Evolutionary conservation across 768 basidiomycete genomes (phyloP).

Genomic region (Asterophora parasitica): DNA sequence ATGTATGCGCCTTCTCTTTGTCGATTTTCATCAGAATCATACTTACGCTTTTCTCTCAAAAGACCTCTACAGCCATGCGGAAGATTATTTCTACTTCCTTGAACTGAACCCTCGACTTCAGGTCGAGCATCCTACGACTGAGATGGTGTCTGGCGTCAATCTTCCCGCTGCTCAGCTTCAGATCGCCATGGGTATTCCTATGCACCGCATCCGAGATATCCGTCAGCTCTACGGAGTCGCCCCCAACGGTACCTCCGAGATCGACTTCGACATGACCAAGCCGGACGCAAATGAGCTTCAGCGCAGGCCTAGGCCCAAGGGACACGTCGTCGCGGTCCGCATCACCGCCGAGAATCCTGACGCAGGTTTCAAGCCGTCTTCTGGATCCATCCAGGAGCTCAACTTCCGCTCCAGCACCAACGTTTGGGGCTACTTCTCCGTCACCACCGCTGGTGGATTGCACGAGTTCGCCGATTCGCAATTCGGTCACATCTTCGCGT

Average conservation of each 20-base stretch:
- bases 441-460: constrained; percentile 89
- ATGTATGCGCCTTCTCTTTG: constrained; percentile 48
- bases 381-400: constrained; percentile 93
- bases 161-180: constrained; percentile 96
- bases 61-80: constrained; percentile 94
- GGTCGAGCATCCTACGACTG: constrained; percentile 99
- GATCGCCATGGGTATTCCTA: constrained; percentile 95
- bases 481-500: constrained; percentile 98
- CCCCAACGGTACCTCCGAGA: constrained; percentile 83
- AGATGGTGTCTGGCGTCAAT: constrained; percentile 99
- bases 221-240: constrained; percentile 93
- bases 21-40: constrained; percentile 1
- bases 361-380: constrained; percentile 98
- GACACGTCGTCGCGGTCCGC: constrained; percentile 97
- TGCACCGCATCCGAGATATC: constrained; percentile 94
- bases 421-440: constrained; percentile 99
- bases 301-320: constrained; percentile 94
- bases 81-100: constrained; percentile 95
- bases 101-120: constrained; percentile 99
- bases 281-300: constrained; percentile 86
- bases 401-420: constrained; percentile 99
- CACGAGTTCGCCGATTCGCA: constrained; percentile 99
- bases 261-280: constrained; percentile 94
- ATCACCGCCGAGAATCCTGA: constrained; percentile 99
- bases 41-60: constrained; percentile 5